Evolutionary conservation across 2,329 filamentous ascomycete species (phyloP).

Genomic region (Pyrenochaeta sp.): DNA sequence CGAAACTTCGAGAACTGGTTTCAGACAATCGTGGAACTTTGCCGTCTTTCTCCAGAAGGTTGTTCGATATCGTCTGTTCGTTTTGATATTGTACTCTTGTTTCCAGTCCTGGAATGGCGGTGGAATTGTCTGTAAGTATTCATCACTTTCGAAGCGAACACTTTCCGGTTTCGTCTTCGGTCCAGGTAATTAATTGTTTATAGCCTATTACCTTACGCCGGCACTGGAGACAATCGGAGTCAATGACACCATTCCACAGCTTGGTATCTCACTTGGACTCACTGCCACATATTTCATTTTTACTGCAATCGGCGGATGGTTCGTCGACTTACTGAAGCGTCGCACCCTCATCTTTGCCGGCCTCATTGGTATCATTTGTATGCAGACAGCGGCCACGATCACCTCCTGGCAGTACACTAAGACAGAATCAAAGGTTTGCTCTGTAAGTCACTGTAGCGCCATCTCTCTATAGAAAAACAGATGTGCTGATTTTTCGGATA

Average conservation of each 20-base stretch:
- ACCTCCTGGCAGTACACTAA: conserved; percentile 58
- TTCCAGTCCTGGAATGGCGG: conserved; percentile 60
- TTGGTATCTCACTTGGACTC: conserved; percentile 55
- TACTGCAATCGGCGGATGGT: conserved; percentile 51
- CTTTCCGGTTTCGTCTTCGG: background rate
- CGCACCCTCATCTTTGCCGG: conserved; percentile 58
- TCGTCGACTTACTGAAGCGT: conserved; percentile 55
- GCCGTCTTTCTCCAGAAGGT: conserved; percentile 57
- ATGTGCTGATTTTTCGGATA: background rate
- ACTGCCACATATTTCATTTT: conserved; percentile 59
- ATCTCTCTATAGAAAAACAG: background rate
- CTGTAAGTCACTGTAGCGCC: conserved; percentile 11
- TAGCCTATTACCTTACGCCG: conserved; percentile 50
- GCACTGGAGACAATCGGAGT: conserved; percentile 56
- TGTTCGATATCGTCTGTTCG: conserved; percentile 55
- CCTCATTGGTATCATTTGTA: conserved; percentile 54
- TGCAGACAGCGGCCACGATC: conserved; percentile 58
- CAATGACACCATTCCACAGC: conserved; percentile 46
- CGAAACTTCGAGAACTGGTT: conserved; percentile 50
- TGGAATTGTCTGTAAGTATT: conserved; percentile 50
- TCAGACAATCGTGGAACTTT: conserved; percentile 56
- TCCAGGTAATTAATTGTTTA: background rate
- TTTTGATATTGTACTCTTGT: conserved; percentile 56
- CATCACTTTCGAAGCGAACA: background rate
- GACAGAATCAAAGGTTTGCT: conserved; percentile 39